Base-by-base conservation (phyloP, 345 rosid genomes). In the Syzygium oleosum region DNA sequence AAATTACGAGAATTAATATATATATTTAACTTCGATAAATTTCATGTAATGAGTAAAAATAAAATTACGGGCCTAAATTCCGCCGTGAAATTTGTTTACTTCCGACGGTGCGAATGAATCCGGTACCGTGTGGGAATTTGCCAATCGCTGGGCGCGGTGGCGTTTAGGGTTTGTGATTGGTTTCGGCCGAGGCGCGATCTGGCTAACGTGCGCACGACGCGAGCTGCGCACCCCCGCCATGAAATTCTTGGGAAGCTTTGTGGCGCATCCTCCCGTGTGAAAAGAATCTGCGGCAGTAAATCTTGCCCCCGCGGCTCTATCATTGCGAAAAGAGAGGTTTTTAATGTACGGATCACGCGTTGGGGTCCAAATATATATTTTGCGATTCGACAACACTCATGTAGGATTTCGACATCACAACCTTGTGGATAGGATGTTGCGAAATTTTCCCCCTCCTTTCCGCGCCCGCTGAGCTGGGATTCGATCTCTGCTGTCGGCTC, bases 141-240 rank as follows among this genome's bases (percentile, higher is more conserved):
- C 34, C 29, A 17, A 8, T 31, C 78, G 43, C 78, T 8, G 22
- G 22, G 78, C 78, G 16, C 46, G 46, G 46, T 43, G 46, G 46
- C 46, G 7, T 6, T 73, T 34, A 34, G 46, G 25, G 80, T 9
- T 1, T 8, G 80, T 21, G 46, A 68, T 68, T 17, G 52, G 73
- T 11, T 27, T 15, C 4, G 51, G 31, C 8, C n/a, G 4, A 73
- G 17, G 29, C 19, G 5, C 61, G 12, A 11, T 46, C 2, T 27
- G 55, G 78, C 86, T 87, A 77, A 77, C 85, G 41, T 77, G 58
- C 84, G 88, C 88, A 16, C 29, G 77, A 23, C 80, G 88, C 78
- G 41, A 14, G 79, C 51, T 79, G 85, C 88, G 88, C 88, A 87
- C 85, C 52, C 59, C 88, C n/a, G 5, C n/a, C 3, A 22, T 1